phyloP scores from a whole-genome alignment of 306 rosid genomes.

The Corylus americana region DNA sequence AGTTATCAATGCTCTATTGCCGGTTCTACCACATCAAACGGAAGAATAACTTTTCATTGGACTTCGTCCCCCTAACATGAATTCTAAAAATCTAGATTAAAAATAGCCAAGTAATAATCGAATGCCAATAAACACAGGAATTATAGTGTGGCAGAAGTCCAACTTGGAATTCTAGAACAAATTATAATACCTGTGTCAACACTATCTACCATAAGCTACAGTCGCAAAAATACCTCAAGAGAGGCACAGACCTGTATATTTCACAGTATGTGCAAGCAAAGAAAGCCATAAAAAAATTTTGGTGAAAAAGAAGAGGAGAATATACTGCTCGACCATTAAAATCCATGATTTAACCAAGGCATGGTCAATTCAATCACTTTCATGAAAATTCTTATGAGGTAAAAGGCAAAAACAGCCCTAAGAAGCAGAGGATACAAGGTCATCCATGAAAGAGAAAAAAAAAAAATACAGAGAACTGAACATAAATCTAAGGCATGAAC shows the following conservation, averaged over 20 bases:
- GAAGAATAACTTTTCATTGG: too few relatives aligned
- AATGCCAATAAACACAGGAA: too few relatives aligned
- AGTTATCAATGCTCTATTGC: not conserved
- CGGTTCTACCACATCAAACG: not conserved
- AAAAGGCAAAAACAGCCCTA: too few relatives aligned
- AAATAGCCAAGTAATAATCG: too few relatives aligned
- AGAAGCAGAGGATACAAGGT: too few relatives aligned
- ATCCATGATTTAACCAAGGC: not conserved
- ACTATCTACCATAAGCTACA: not conserved
- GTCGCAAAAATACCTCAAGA: not conserved
- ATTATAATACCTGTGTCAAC: too few relatives aligned
- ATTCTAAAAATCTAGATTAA: too few relatives aligned
- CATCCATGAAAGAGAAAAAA: too few relatives aligned
- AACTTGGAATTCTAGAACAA: too few relatives aligned
- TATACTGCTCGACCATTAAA: not conserved
- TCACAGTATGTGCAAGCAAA: not conserved
- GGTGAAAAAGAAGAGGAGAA: not conserved
- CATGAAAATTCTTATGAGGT: not conserved
- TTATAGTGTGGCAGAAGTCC: too few relatives aligned
- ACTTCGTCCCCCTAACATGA: too few relatives aligned
- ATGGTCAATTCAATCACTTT: not conserved
- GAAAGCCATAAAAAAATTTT: not conserved
- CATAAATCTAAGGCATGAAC: not conserved
- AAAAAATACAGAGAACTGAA: too few relatives aligned
- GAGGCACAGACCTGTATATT: not conserved